Evolutionary conservation across 768 basidiomycete species (phyloP), one percentile per base, ranked within the genome.

Genomic region (Rossbeevera mucosa): DNA sequence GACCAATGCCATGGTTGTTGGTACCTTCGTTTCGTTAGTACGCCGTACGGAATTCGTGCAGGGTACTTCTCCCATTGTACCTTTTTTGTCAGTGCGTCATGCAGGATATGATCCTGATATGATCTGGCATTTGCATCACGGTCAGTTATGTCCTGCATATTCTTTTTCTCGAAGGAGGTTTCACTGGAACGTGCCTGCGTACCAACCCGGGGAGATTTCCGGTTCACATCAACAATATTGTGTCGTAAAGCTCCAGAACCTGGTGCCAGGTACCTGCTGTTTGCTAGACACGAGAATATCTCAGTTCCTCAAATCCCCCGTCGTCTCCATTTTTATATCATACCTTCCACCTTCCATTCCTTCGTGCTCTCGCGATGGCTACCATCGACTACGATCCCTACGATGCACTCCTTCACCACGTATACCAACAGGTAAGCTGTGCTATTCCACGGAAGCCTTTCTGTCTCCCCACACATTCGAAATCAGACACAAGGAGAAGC

Each of bases 381-480:
- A 11, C 56, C 56, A 87, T 87, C 78, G 86, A 88, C 68, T 91
- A 89, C 70, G 87, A 89, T 67, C 80, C 82, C 43, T 88, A 81
- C 63, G 86, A 90, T 65, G 88, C 88, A 43, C 77, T 91, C 52
- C 76, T 89, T 25, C 88, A 90, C 62, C 85, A 85, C 65, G 80
- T 91, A 44, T 90, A 88, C 73, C 83, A 80, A 57, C 82, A 85
- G 59, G 87, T 86, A 55, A n/a, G 78, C 62, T 22, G 2, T 4
- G 14, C 30, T 44, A 7, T 18, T 1, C 8, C 33, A 0, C 5
- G 8, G 13, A 5, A 22, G 5, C 16, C 18, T 4, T 12, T 36
- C 18, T 30, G 18, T 46, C 25, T 38, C 18, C 30, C 57, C 49
- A 55, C 30, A 12, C 20, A 12, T 48, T 54, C 30, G 53, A 71